Evolutionary conservation across 2,329 filamentous ascomycete species (phyloP).

Genomic region (Chaetomium globosum): DNA sequence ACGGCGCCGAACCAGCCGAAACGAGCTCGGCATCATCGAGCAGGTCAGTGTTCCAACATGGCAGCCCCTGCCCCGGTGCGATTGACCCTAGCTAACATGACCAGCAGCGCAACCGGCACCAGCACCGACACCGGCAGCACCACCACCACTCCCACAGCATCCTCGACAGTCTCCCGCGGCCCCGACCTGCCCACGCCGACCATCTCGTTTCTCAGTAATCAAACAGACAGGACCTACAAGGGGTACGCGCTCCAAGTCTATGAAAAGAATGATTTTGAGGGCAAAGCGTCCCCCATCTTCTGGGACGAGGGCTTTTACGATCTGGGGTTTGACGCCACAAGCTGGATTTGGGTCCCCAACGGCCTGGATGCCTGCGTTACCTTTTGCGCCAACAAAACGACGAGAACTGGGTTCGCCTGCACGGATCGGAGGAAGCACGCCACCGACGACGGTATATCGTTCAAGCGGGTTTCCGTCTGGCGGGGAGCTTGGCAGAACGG

Average conservation of each 20-base stretch:
- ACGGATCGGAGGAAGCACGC: slow-evolving; percentile 35
- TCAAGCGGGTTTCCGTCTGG: slow-evolving; percentile 30
- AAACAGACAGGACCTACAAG: slow-evolving; percentile 27
- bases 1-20: background rate
- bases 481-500: slow-evolving; percentile 29
- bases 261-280: slow-evolving; percentile 35
- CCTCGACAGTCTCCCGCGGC: slow-evolving; percentile 15
- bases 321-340: slow-evolving; percentile 30
- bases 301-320: slow-evolving; percentile 37
- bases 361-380: slow-evolving; percentile 37
- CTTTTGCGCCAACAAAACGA: slow-evolving; percentile 33
- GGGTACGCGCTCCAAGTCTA: slow-evolving; percentile 42
- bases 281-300: slow-evolving; percentile 36
- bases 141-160: background rate
- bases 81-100: slow-evolving; percentile 12
- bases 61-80: background rate
- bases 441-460: slow-evolving; percentile 16
- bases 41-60: slow-evolving; percentile 9
- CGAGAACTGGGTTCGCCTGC: slow-evolving; percentile 32
- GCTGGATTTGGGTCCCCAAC: slow-evolving; percentile 39
- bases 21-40: slow-evolving; percentile 6
- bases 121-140: background rate
- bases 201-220: slow-evolving; percentile 34
- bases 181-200: slow-evolving; percentile 11
- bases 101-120: slow-evolving; percentile 6